These are phyloP conservation scores for Cyathus striatus DNA, from an alignment of 768 basidiomycete genomes.

Conservation along the genomic window DNA sequence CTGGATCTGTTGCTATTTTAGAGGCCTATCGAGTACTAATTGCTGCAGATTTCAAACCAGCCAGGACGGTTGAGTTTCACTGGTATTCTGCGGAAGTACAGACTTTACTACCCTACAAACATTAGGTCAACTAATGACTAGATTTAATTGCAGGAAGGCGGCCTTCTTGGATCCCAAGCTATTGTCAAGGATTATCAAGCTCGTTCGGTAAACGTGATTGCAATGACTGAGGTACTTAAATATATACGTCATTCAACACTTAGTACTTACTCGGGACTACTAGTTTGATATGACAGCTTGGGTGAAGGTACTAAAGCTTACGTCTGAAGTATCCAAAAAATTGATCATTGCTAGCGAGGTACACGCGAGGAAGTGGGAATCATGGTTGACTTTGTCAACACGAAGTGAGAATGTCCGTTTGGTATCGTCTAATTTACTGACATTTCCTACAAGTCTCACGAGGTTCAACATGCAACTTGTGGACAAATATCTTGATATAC, in stretches of 20 bases:
- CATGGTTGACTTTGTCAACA: conserved; percentile 79
- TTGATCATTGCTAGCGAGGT: conserved; percentile 38
- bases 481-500: conserved; percentile 76
- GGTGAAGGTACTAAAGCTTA: conserved; percentile 68
- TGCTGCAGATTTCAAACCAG: conserved; percentile 61
- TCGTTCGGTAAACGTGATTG: conserved; percentile 60
- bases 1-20: conserved; percentile 71
- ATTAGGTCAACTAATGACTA: conserved; percentile 8
- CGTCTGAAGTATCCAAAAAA: conserved; percentile 13
- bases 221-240: conserved; percentile 70
- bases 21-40: conserved; percentile 73
- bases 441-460: conserved; percentile 53
- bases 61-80: conserved; percentile 69
- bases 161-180: conserved; percentile 88
- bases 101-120: conserved; percentile 3
- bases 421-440: conserved; percentile 3
- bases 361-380: conserved; percentile 76
- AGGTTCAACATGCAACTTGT: conserved; percentile 76
- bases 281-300: conserved; percentile 93
- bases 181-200: conserved; percentile 72
- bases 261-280: conserved; percentile 9
- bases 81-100: conserved; percentile 84
- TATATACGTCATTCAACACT: conserved; percentile 4
- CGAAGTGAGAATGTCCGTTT: conserved; percentile 31
- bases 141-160: conserved; percentile 54